These are phyloP conservation scores for Xylariales sp. DNA, from an alignment of 2,329 filamentous ascomycete species.

Conservation along the genomic window DNA sequence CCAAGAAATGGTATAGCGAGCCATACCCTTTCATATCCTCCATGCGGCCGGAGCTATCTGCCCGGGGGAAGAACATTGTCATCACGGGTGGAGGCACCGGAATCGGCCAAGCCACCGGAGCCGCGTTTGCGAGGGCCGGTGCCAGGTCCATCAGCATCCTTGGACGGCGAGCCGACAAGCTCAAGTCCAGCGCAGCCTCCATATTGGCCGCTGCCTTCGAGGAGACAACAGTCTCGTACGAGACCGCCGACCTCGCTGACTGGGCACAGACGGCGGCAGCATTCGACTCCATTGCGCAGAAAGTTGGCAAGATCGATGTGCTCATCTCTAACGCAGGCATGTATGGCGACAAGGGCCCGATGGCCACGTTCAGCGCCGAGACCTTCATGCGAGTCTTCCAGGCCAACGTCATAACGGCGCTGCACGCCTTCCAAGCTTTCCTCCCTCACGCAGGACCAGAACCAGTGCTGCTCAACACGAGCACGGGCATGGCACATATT, in stretches of 20 bases:
- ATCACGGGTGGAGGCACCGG: constrained; percentile 24
- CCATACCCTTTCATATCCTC: constrained; percentile 18
- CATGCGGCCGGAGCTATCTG: constrained; percentile 14
- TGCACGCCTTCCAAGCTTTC: constrained; percentile 23
- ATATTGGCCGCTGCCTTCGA: constrained; percentile 14
- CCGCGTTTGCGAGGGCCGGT: constrained; percentile 21
- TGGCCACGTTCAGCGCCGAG: constrained; percentile 1
- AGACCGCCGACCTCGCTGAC: constrained; percentile 10
- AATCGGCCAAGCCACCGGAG: constrained; percentile 22
- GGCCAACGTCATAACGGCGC: constrained; percentile 18
- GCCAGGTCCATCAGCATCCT: constrained; percentile 21
- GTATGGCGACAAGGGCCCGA: not conserved
- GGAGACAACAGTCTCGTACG: constrained; percentile 8
- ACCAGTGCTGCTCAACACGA: constrained; percentile 19
- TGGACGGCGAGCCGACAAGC: constrained; percentile 16
- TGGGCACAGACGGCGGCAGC: constrained; percentile 2
- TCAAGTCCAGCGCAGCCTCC: constrained; percentile 18
- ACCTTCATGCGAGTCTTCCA: constrained; percentile 12
- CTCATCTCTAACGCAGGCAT: constrained; percentile 10
- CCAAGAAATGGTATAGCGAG: constrained; percentile 13
- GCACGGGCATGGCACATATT: constrained; percentile 17
- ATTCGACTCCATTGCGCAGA: constrained; percentile 24
- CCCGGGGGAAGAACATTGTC: constrained; percentile 23
- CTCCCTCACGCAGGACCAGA: constrained; percentile 8
- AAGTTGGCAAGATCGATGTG: constrained; percentile 7